These are phyloP conservation scores for Dictyostelium intermedium DNA, from an alignment of 78 protist species.

Conservation along the genomic window DNA sequence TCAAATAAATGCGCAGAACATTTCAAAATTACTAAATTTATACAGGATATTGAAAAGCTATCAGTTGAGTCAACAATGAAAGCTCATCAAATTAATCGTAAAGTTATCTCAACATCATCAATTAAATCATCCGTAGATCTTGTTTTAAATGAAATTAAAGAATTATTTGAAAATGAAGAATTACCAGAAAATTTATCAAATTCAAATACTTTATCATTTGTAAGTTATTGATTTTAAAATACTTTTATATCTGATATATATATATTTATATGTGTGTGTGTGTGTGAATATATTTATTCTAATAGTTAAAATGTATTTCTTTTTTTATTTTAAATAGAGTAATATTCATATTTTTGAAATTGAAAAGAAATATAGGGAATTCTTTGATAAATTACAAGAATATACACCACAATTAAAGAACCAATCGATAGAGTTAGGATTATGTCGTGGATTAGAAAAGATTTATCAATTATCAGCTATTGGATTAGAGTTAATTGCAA, in stretches of 20 bases:
- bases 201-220: conserved; percentile 30
- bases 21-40: conserved; percentile 2
- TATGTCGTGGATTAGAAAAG: conserved; percentile 66
- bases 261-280: background rate
- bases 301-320: too few relatives aligned
- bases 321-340: background rate
- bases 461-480: conserved; percentile 10
- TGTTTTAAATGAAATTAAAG: conserved; percentile 27
- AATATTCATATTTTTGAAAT: conserved; percentile 37
- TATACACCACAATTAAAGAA: conserved; percentile 24
- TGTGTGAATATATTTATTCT: too few relatives aligned
- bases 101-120: background rate
- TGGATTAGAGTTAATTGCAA: conserved; percentile 20
- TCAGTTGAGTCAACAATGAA: conserved; percentile 75
- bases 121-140: background rate
- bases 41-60: conserved; percentile 61
- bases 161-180: conserved; percentile 37
- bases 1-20: conserved; percentile 14
- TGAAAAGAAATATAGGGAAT: conserved; percentile 33
- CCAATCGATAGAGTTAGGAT: conserved; percentile 5
- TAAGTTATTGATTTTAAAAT: background rate
- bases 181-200: background rate
- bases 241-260: background rate
- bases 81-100: conserved; percentile 64
- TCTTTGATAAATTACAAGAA: conserved; percentile 49